Evolutionary conservation across 1,139 yeast genomes (phyloP).

Genomic region (Magnusiomyces paraingens): DNA sequence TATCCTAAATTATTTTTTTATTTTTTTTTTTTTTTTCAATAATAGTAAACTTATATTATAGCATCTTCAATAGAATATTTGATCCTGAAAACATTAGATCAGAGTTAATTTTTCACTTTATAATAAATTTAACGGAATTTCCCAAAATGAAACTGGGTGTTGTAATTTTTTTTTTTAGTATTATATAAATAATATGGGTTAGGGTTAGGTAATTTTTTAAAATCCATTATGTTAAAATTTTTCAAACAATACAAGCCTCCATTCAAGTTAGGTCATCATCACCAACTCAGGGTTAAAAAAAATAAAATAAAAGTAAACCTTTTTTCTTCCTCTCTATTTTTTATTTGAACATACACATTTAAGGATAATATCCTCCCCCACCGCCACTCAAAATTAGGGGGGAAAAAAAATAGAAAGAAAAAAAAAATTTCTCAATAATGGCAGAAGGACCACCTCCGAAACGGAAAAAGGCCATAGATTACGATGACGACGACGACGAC

Average conservation of each 20-base stretch:
- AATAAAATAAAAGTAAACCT: no score
- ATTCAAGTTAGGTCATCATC: constrained; percentile 51
- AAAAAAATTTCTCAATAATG: no score
- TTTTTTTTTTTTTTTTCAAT: background rate
- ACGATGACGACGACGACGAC: constrained; percentile 13
- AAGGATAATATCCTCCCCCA: no score
- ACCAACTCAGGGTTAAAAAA: no score
- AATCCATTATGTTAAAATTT: background rate
- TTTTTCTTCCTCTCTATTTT: no score
- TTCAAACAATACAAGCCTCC: constrained; percentile 52
- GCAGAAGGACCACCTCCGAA: constrained; percentile 19
- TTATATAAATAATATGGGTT: background rate
- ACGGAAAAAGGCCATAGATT: constrained; percentile 18
- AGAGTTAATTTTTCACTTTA: background rate
- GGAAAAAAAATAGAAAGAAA: no score
- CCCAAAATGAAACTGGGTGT: background rate
- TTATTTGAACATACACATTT: no score
- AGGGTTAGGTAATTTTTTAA: background rate
- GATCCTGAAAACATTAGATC: no score
- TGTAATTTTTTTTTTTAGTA: background rate
- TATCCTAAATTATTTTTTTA: no score
- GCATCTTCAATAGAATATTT: background rate
- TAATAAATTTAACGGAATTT: background rate
- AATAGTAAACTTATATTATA: background rate
- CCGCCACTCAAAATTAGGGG: no score